A percentile compares a stretch with the other conserved stretches of the same genome.
Evolutionary conservation across 192 early-diverging fungal species (phyloP).

Genomic region (Chytriomyces sp.): DNA sequence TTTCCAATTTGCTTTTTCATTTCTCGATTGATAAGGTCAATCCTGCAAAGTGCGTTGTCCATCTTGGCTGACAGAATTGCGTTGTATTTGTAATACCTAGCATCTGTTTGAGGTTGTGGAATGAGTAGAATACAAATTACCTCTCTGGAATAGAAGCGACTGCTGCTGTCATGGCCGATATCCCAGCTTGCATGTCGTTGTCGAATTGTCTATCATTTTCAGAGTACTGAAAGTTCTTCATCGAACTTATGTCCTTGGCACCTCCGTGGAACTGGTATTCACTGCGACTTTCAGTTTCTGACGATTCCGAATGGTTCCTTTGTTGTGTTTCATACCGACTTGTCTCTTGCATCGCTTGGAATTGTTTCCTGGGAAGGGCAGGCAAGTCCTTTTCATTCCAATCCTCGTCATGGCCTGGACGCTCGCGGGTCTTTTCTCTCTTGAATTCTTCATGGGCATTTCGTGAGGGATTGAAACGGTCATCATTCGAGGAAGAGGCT

Average conservation of each 20-base stretch:
- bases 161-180: constrained; percentile 20
- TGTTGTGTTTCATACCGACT: neutral
- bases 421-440: too few species aligned
- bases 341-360: too few species aligned
- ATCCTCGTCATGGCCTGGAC: too few species aligned
- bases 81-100: constrained; percentile 29
- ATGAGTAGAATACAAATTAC: neutral
- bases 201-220: neutral
- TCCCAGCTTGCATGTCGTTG: constrained; percentile 15
- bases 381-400: too few species aligned
- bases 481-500: too few species aligned
- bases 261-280: neutral
- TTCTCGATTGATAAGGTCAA: neutral
- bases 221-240: neutral
- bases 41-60: neutral
- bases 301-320: neutral
- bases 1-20: neutral
- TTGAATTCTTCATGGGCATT: too few species aligned
- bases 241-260: neutral
- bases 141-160: constrained; percentile 24
- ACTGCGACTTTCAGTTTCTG: neutral
- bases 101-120: neutral
- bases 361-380: too few species aligned
- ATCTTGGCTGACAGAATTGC: constrained; percentile 19
- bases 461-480: too few species aligned